Base-by-base conservation (phyloP, 1,139 yeast species). In the Candida sojae region DNA sequence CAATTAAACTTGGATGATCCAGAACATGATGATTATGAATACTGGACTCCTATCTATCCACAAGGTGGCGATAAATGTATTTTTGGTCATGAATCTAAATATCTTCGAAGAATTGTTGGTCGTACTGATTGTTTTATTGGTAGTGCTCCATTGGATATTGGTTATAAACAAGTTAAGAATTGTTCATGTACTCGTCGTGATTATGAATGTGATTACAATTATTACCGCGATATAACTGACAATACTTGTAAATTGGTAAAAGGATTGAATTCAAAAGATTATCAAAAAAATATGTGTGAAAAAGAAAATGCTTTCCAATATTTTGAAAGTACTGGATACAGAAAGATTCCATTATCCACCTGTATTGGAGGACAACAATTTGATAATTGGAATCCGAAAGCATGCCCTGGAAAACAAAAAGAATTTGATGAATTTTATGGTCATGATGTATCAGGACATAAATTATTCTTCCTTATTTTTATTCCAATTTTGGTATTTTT, bases 171-270 rank as follows among this genome's bases (percentile, higher is more conserved):
- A 17, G 68, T 78, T 12, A 75, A 81, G 55, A 85, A 88, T 63
- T 93, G 99, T 68, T 62, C 86, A 1, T 93, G 99, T 70, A 79
- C 95, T 0, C 80, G 97, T 65, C 79, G 82, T 49, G 99, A 93
- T 66, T 95, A 75, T 61, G 99, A 93, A 67, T 93, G 99, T 77
- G 99, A 93, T 63, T 89, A 83, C 71, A 92, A 92, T 67, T 92
- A 74, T 64, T 81, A 67, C 51, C 80, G 86, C 53, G 84, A 83
- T 34, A 12, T 37, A 2, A 61, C 63, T 1, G 97, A 91, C 63
- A 96, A 96, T 17, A 86, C 96, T 0, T 95, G 99, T 70, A 84
- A 86, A 61, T 76, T 92, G 43, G 87, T 90, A 11, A 70, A 77
- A 5, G 97, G 97, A 0, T 70, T 82, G 39, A 61, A 77, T 6